Base-by-base conservation (phyloP, 2,329 filamentous ascomycete genomes). In the Pseudocercospora eumusae region DNA sequence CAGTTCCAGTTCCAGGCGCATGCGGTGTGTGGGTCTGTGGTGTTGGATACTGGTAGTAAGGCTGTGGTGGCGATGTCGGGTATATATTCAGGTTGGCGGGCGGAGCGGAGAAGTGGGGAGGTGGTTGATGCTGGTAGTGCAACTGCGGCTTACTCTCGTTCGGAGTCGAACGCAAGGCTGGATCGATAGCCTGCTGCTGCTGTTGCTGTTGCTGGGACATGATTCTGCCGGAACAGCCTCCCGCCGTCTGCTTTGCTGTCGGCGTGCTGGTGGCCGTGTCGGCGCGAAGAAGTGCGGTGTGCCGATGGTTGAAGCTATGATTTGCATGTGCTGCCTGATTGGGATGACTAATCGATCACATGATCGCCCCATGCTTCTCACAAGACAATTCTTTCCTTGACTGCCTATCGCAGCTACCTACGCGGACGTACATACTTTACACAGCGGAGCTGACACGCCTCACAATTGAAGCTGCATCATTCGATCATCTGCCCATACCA, bases 21-120 rank as follows among this genome's bases (percentile, higher is more conserved):
- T 64, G 62, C 20, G 64, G 61, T 25, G 61, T 60, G 20, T 62
- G 63, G 10, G 57, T 52, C 27, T 67, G 62, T 49, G 68, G 61
- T 6, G 62, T 55, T 11, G 68, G 65, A 52, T 66, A 70, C 21
- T 62, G 57, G 57, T 68, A 70, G 64, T 70, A 71, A 20, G 69
- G 67, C 52, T 54, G 52, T 21, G 52, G 52, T 33, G 52, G 52
- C 25, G 52, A 54, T 21, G 52, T 54, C 8, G 52, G 31, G 21
- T 54, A 54, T 8, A 28, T 54, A 10, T 54, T 54, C 27, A 54
- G 52, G 11, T 40, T 54, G 18, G 52, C 52, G 10, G 52, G 20
- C 52, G 52, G 28, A 23, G 52, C 52, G 52, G 52, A 54, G 28
- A 54, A 54, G 13, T 54, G 52, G 52, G 52, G 52, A 15, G 52